Evolutionary conservation across 192 early-diverging fungal genomes (phyloP).

Genomic region (Phlyctochytrium bullatum): DNA sequence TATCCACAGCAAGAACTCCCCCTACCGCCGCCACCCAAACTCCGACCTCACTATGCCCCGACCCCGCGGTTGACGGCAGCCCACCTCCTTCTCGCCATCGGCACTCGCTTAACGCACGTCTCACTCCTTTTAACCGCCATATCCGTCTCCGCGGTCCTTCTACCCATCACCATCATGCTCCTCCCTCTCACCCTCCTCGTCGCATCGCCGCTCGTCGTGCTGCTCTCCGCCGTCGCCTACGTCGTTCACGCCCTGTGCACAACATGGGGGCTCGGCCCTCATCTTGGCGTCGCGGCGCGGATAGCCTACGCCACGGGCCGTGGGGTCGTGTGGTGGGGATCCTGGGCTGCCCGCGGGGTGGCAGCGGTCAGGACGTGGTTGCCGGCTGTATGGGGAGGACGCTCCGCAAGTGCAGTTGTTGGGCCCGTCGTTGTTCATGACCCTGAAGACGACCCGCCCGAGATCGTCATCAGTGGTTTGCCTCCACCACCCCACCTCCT

Average conservation of each 20-base stretch:
- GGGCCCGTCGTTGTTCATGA: too few species aligned
- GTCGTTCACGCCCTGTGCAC: conserved; percentile 2
- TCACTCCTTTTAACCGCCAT: not conserved
- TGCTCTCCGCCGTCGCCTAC: conserved; percentile 2
- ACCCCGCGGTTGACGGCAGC: not conserved
- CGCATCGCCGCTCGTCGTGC: not conserved
- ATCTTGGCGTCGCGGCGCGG: not conserved
- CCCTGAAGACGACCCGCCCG: too few species aligned
- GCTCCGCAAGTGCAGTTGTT: too few species aligned
- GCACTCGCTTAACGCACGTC: not conserved
- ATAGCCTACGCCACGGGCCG: conserved; percentile 1
- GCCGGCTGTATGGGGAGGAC: too few species aligned
- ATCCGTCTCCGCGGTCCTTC: not conserved
- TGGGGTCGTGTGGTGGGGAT: too few species aligned
- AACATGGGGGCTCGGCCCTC: conserved; percentile 6
- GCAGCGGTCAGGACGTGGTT: too few species aligned
- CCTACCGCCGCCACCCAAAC: not conserved
- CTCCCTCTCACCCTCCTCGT: conserved; percentile 3
- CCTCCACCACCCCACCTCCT: too few species aligned
- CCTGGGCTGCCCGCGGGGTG: too few species aligned
- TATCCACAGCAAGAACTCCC: too few species aligned
- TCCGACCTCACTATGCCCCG: not conserved
- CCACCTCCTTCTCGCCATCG: not conserved
- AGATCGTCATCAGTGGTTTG: too few species aligned
- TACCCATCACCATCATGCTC: not conserved